These are phyloP conservation scores for Artemisia annua DNA, from an alignment of 129 eudicot species.

Conservation along the genomic window DNA sequence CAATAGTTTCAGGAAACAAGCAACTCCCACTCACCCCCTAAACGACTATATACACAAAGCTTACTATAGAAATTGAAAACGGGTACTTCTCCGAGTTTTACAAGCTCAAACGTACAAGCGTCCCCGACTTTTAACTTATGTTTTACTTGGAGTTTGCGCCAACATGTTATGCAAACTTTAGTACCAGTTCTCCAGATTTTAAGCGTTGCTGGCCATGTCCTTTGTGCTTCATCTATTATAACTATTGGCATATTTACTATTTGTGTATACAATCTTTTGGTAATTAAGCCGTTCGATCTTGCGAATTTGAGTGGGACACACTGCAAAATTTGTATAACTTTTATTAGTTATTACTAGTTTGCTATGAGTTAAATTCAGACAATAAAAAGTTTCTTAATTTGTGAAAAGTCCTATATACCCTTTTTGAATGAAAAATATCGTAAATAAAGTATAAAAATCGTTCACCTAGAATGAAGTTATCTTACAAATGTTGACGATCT, in stretches of 20 bases:
- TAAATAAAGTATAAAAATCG: no score
- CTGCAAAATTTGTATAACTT: background rate
- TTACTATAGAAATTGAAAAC: conserved; percentile 2
- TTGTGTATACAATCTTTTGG: background rate
- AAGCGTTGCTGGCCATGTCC: background rate
- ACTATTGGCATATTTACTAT: background rate
- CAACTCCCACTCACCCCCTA: background rate
- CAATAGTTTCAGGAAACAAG: background rate
- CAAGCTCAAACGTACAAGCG: background rate
- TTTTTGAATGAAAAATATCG: no score
- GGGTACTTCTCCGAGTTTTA: background rate
- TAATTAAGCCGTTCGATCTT: background rate
- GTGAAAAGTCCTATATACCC: background rate
- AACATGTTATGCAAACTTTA: background rate
- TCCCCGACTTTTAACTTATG: background rate
- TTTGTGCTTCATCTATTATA: background rate
- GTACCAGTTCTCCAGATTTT: background rate
- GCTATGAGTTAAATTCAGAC: background rate
- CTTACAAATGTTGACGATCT: background rate
- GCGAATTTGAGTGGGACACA: background rate
- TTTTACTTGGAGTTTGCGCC: background rate
- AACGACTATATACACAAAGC: background rate
- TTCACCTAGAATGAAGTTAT: background rate
- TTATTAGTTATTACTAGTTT: background rate
- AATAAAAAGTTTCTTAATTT: background rate